Conservation (phyloP, 768 basidiomycete species). For the Suillus luteus region DNA sequence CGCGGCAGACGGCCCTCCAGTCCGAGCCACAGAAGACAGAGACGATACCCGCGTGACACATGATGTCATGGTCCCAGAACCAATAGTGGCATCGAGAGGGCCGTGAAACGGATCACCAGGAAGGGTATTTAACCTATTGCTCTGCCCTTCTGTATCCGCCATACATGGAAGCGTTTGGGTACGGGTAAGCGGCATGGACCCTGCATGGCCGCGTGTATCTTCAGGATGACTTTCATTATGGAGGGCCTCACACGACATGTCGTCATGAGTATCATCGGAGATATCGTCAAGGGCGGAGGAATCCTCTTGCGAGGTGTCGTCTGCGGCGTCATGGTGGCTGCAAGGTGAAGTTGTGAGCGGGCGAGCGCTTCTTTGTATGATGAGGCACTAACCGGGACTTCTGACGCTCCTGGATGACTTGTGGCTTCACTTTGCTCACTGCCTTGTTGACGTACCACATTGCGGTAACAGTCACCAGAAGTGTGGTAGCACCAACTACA, state of each 20-base stretch:
- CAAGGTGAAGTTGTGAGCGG: background rate
- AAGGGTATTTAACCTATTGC: background rate
- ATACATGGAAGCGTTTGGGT: background rate
- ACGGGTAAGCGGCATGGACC: too few relatives aligned
- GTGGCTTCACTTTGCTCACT: slow-evolving; percentile 64
- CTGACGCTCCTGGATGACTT: slow-evolving; percentile 60
- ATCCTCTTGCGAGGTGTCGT: background rate
- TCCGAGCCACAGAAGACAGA: background rate
- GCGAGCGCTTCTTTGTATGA: background rate
- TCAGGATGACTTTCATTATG: background rate
- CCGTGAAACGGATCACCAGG: background rate
- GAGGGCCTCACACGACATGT: background rate
- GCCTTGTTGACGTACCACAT: slow-evolving; percentile 76
- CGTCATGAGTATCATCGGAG: slow-evolving; percentile 1
- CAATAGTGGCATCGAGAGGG: background rate
- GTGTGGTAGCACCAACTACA: slow-evolving; percentile 60
- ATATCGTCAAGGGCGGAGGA: slow-evolving; percentile 1
- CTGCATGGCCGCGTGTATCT: background rate
- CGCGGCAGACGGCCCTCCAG: slow-evolving; percentile 1
- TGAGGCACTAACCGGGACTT: slow-evolving; percentile 52
- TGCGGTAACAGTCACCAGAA: slow-evolving; percentile 65
- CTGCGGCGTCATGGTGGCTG: background rate
- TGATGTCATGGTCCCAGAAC: background rate
- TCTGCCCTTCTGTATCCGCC: background rate
- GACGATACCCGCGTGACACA: background rate